A percentile compares a stretch with the other conserved stretches of the same genome.
phyloP scores from a whole-genome alignment of 116 monocot species.

The Trichopus zeylanicus region DNA sequence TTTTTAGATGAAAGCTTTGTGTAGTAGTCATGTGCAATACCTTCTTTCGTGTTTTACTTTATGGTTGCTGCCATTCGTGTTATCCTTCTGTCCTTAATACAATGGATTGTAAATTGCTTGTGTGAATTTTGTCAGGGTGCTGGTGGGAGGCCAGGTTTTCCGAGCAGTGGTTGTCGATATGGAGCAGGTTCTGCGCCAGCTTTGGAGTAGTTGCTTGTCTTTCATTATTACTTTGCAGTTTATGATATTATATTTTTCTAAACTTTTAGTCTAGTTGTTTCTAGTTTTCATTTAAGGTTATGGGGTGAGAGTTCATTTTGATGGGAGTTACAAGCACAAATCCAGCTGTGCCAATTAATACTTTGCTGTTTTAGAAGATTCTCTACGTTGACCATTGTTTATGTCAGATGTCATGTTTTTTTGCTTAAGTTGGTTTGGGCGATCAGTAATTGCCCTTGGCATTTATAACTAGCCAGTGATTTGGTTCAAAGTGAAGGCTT shows the following conservation, averaged over 20 bases:
- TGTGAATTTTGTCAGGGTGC: neutral
- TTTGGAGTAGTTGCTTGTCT: slow-evolving; percentile 1
- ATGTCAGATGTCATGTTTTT: too few species aligned
- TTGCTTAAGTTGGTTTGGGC: too few species aligned
- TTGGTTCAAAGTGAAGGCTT: too few species aligned
- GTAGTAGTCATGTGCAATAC: neutral
- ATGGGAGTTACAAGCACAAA: too few species aligned
- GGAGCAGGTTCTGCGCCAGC: slow-evolving; percentile 4
- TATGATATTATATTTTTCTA: neutral
- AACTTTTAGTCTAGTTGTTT: neutral
- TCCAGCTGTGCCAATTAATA: too few species aligned
- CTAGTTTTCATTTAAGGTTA: too few species aligned
- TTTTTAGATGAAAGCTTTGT: neutral
- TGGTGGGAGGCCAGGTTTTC: slow-evolving; percentile 16
- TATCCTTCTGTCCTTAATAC: neutral
- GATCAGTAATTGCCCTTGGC: too few species aligned
- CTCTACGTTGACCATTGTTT: too few species aligned
- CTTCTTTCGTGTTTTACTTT: too few species aligned
- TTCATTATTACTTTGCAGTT: neutral
- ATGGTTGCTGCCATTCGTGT: neutral
- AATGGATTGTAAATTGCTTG: neutral
- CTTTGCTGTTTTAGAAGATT: too few species aligned
- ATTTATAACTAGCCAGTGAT: too few species aligned
- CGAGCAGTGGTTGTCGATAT: slow-evolving; percentile 13
- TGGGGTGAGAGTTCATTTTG: too few species aligned